A percentile compares a stretch with the other conserved stretches of the same genome.
Evolutionary conservation across 2,329 filamentous ascomycete species (phyloP).

Genomic region (Coleophoma eucalyptorum): DNA sequence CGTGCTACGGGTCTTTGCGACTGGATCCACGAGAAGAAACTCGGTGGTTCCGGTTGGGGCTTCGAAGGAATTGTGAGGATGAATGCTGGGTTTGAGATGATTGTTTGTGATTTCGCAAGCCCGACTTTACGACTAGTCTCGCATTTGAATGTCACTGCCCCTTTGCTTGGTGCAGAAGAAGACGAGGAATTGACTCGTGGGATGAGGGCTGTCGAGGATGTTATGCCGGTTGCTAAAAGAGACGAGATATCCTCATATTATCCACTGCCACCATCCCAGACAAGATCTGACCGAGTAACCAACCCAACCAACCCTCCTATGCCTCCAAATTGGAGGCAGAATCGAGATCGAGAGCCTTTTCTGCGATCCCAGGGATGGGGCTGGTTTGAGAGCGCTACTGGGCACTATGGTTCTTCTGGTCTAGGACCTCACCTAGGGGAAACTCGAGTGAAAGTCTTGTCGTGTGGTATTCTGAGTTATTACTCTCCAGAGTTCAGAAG

Average conservation of each 20-base stretch:
- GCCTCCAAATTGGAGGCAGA: constrained; percentile 33
- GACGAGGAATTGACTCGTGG: constrained; percentile 6
- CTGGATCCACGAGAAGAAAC: constrained; percentile 35
- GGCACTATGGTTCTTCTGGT: constrained; percentile 37
- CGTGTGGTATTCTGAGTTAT: constrained; percentile 41
- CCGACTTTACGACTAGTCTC: constrained; percentile 37
- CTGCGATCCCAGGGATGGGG: constrained; percentile 34
- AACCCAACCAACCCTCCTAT: constrained; percentile 29
- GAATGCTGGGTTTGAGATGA: constrained; percentile 48
- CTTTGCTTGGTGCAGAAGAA: constrained; percentile 25
- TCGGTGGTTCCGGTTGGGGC: constrained; percentile 42
- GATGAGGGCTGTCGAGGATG: constrained; percentile 4
- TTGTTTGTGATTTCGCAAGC: constrained; percentile 47
- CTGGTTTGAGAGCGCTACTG: constrained; percentile 40
- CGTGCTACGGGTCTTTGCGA: constrained; percentile 42
- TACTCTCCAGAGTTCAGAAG: constrained; percentile 34
- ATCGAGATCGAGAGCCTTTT: constrained; percentile 33
- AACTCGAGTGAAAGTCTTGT: constrained; percentile 32
- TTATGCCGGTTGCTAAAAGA: background rate
- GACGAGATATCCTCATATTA: constrained; percentile 24
- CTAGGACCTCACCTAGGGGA: constrained; percentile 37
- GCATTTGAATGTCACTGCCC: constrained; percentile 42
- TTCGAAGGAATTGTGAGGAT: constrained; percentile 46
- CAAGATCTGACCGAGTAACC: constrained; percentile 29
- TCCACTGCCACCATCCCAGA: constrained; percentile 32